Conservation (phyloP, 2,329 filamentous ascomycete species). For the Ustulina deusta region DNA sequence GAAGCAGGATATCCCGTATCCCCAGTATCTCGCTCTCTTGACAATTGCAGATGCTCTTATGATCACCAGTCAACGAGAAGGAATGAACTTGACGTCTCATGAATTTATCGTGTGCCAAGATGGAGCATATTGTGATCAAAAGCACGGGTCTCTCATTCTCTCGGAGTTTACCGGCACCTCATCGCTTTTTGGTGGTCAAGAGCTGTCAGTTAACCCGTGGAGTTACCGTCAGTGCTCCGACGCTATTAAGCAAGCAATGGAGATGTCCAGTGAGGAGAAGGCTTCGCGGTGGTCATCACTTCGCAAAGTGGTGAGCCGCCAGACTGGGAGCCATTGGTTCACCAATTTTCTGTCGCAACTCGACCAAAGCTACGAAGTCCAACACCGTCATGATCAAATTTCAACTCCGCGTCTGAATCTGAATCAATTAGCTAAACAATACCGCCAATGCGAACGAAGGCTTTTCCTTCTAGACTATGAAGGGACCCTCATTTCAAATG, state of each 20-base stretch:
- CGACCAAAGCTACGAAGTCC: constrained; percentile 82
- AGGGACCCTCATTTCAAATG: constrained; percentile 89
- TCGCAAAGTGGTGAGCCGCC: constrained; percentile 77
- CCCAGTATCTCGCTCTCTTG: constrained; percentile 91
- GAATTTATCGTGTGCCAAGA: constrained; percentile 96
- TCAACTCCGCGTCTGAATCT: constrained; percentile 87
- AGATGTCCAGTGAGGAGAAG: constrained; percentile 83
- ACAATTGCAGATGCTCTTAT: constrained; percentile 91
- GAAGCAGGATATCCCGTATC: constrained; percentile 92
- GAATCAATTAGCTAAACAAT: constrained; percentile 71
- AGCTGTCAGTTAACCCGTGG: constrained; percentile 93
- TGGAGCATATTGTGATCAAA: constrained; percentile 77
- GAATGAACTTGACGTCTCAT: constrained; percentile 96
- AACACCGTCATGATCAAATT: constrained; percentile 85
- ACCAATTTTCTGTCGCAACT: constrained; percentile 78
- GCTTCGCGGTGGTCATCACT: constrained; percentile 79
- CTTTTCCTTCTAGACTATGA: constrained; percentile 95
- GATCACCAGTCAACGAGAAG: constrained; percentile 94
- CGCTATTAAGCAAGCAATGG: constrained; percentile 84
- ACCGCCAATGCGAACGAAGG: constrained; percentile 73
- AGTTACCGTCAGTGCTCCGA: constrained; percentile 90
- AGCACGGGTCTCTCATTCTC: constrained; percentile 88
- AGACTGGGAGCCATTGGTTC: constrained; percentile 90
- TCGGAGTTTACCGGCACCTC: constrained; percentile 96
- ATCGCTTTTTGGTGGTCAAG: constrained; percentile 82